Evolutionary conservation across 2,329 filamentous ascomycete species (phyloP), one percentile per base, ranked within the genome.

Genomic region (Calonectria pseudoreteaudii): DNA sequence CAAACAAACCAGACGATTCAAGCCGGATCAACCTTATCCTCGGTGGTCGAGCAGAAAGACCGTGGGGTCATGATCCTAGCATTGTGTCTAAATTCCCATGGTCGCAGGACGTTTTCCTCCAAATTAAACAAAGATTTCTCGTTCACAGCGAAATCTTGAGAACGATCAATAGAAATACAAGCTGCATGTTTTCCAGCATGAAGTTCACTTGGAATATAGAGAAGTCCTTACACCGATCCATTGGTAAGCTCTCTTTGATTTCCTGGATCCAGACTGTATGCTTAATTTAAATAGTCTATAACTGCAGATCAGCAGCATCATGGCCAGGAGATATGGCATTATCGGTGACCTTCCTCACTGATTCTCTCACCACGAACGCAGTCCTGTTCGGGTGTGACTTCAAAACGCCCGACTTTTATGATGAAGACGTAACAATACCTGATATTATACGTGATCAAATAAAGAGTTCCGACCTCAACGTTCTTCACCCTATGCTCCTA

Each of bases 401-500:
- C 36, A 20, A 52, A 68, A 14, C 69, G 66, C 58, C 11, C 28
- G 36, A 73, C 13, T 34, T 23, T 16, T 62, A 70, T 31, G 31
- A 36, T 8, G 28, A 47, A 9, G 58, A 64, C 2, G 14, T 64
- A 14, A 73, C 71, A 20, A 16, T 41, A 6, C 16, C 52, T 10
- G 60, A 67, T 9, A 44, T 73, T 4, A 71, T 71, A 11, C 60
- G 34, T 2, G n/a, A 50, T n/a, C 74, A 31, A 11, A 14, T 76
- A n/a, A 52, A 62, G 9, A 26, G 69, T 11, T 76, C 71, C n/a
- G 75, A 75, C 36, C 41, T 64, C 0, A 10, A 47, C 26, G 36
- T 68, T 0, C 72, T 69, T 9, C 76, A 78, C 28, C 75, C 74
- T 2, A 69, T 78, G 67, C 67, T 78, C 9, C n/a, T 77, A 1